These are phyloP conservation scores for Aspergillus pseudoviridinutans DNA, from an alignment of 2,329 filamentous ascomycete species.

Conservation along the genomic window DNA sequence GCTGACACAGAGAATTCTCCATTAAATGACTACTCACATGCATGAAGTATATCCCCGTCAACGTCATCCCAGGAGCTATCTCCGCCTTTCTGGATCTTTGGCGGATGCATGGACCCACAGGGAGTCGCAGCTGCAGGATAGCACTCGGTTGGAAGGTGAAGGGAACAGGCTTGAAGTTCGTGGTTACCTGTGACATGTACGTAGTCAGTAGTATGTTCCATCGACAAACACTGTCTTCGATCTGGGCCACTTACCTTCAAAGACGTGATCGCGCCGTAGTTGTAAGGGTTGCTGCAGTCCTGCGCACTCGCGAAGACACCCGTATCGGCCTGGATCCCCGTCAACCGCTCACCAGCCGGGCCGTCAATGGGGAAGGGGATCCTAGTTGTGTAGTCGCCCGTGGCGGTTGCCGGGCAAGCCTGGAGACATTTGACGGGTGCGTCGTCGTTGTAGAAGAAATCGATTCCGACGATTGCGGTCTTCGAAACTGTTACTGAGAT, in stretches of 20 bases:
- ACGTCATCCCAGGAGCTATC: conserved; percentile 10
- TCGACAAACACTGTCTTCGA: neutral
- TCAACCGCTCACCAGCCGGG: conserved; percentile 15
- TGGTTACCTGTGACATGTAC: conserved; percentile 8
- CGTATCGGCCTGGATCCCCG: conserved; percentile 7
- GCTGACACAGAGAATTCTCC: neutral
- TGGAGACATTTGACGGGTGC: conserved; percentile 6
- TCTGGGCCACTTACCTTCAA: too few species aligned
- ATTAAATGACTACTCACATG: conserved; percentile 9
- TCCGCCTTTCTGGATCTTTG: conserved; percentile 7
- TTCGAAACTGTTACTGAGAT: conserved; percentile 15
- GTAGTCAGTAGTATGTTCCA: neutral
- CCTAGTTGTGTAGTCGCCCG: conserved; percentile 6
- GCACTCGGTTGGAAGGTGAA: conserved; percentile 16
- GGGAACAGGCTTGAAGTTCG: conserved; percentile 10
- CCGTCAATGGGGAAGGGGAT: conserved; percentile 17
- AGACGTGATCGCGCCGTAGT: too few species aligned
- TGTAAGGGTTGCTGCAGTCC: too few species aligned
- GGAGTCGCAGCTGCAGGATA: conserved; percentile 13
- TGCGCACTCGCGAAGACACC: too few species aligned
- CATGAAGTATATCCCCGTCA: conserved; percentile 20
- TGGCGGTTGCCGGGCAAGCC: conserved; percentile 5
- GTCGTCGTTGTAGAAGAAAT: conserved; percentile 12
- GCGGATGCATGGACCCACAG: conserved; percentile 5
- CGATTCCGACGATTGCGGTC: conserved; percentile 11